phyloP scores from a whole-genome alignment of 2,329 filamentous ascomycete genomes.

The Pseudogymnoascus sp. region DNA sequence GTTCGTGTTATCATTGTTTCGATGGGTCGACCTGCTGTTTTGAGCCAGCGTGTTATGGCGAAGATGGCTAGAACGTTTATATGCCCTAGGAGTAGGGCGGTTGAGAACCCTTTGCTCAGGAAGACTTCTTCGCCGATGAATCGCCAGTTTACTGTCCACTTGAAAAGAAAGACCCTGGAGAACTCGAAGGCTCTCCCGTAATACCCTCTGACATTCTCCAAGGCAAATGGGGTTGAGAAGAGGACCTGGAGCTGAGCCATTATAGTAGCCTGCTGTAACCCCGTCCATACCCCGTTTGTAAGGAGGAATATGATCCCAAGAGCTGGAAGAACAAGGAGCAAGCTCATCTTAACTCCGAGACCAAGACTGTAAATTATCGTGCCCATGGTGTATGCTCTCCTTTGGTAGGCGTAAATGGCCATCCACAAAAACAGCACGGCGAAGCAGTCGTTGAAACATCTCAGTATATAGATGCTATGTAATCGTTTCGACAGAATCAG shows the following conservation, averaged over 20 bases:
- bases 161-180: conserved; percentile 84
- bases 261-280: conserved; percentile 62
- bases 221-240: conserved; percentile 61
- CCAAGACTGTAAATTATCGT: conserved; percentile 69
- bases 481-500: conserved; percentile 84
- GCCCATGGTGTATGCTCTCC: conserved; percentile 65
- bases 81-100: conserved; percentile 51
- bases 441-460: conserved; percentile 94
- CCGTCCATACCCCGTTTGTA: conserved; percentile 58
- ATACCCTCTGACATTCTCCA: conserved; percentile 63
- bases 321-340: conserved; percentile 76
- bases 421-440: conserved; percentile 77
- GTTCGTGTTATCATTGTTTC: conserved; percentile 36
- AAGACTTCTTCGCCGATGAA: conserved; percentile 84
- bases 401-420: conserved; percentile 73
- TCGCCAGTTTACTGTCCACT: conserved; percentile 99
- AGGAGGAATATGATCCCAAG: conserved; percentile 72
- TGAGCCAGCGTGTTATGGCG: conserved; percentile 52
- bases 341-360: conserved; percentile 90
- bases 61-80: conserved; percentile 51
- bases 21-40: conserved; percentile 48
- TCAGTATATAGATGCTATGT: conserved; percentile 86
- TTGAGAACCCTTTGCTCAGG: conserved; percentile 58
- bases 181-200: conserved; percentile 82
- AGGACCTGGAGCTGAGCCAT: conserved; percentile 74